phyloP scores from a whole-genome alignment of 164 flowering plant genomes.

The Tetracentron sinense region DNA sequence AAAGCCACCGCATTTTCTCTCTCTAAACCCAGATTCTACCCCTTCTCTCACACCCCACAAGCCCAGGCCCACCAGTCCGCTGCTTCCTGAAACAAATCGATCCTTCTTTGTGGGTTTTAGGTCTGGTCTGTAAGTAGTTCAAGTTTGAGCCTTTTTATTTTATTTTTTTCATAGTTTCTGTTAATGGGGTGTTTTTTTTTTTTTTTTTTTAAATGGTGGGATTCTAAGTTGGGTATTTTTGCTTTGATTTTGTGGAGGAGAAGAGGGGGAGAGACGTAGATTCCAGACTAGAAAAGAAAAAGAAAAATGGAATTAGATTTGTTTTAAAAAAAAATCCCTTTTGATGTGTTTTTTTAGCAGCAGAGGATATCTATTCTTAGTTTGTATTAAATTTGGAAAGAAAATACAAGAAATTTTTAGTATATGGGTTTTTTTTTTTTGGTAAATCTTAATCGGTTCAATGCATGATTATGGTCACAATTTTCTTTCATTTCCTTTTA shows the following conservation, averaged over 20 bases:
- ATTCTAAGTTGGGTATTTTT: neutral
- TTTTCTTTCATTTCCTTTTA: too few species aligned
- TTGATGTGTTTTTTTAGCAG: neutral
- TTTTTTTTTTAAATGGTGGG: too few species aligned
- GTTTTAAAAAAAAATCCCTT: too few species aligned
- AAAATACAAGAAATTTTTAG: neutral
- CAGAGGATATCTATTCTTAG: neutral
- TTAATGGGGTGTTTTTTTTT: neutral
- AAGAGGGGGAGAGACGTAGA: too few species aligned
- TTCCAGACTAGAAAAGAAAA: neutral
- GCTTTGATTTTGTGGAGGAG: neutral
- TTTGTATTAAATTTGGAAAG: neutral
- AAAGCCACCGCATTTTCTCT: constrained; percentile 3
- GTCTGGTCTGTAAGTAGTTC: neutral
- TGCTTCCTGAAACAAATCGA: neutral
- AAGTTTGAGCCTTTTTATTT: neutral
- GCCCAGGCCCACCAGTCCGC: constrained; percentile 6
- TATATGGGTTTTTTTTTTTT: neutral
- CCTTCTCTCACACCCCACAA: neutral
- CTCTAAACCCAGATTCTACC: neutral
- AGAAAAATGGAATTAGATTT: too few species aligned
- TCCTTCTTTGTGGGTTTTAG: neutral
- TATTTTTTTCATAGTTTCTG: neutral
- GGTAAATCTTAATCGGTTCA: too few species aligned
- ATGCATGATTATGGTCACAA: too few species aligned